Base-by-base conservation (phyloP, 441 rosid genomes). In the Corymbia citriodora region DNA sequence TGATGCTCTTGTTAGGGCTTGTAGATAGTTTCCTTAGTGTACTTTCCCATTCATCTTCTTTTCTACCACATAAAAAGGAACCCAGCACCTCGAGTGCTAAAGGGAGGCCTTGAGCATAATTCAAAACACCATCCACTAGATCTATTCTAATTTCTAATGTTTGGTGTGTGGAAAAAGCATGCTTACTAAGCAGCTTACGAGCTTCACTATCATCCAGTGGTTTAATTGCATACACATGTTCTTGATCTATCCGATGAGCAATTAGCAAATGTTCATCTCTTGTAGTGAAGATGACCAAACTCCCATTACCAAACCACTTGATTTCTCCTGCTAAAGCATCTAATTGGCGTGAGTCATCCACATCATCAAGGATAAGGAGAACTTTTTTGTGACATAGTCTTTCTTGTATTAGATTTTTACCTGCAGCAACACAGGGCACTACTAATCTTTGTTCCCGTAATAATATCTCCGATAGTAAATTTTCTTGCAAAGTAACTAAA, bases 401-500 rank as follows among this genome's bases (percentile, higher is more conserved):
- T 1, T 19, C 2, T 1, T 13, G 61, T 55, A 55, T 55, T 0
- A 55, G 0, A 55, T 8, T 19, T 0, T 1, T 55, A 19, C 59
- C 59, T 8, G 2, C 1, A 55, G 19, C 0, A 0, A 1, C 59
- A 55, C 1, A 8, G 7, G 59, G 0, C 10, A 55, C 59, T 8
- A 0, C 4, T 0, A 8, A 55, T 8, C 4, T 0, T 0, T 55
- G 1, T 15, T 65, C 1, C 2, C 0, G 4, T 4, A 40, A 40
- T 40, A 40, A 40, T 40, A 40, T 40, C 4, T 40, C 45, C 4
- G 5, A 40, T 40, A 40, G 5, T 40, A 40, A 40, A 3, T 40
- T 40, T 40, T 40, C 45, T 40, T 40, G 45, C 45, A 40, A 40
- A 40, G 45, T 40, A 40, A 40, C 45, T 40, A 40, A 40, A 6